Conservation (phyloP, 805 yeast genomes). For the Cyberlindnera amylophila region DNA sequence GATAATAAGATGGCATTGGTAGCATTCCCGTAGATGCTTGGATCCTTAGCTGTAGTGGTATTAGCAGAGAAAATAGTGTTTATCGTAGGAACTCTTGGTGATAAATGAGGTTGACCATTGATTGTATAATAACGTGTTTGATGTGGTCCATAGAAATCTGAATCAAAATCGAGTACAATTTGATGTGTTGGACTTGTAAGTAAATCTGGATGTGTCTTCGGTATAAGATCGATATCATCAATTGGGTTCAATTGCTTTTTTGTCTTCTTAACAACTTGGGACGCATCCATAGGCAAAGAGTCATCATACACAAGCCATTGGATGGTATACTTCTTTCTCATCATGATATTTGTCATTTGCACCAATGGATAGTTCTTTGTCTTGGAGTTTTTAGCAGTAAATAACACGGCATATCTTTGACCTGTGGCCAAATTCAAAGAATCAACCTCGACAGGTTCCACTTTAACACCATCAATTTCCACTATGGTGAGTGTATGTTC, state of each 20-base stretch:
- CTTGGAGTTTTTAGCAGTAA: slow-evolving; percentile 46
- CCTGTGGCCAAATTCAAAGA: slow-evolving; percentile 63
- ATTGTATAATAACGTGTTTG: slow-evolving; percentile 70
- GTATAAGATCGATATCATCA: slow-evolving; percentile 34
- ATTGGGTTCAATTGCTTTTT: slow-evolving; percentile 24
- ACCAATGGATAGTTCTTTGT: slow-evolving; percentile 43
- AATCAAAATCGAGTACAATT: slow-evolving; percentile 46
- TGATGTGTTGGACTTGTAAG: slow-evolving; percentile 54
- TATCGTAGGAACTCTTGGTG: slow-evolving; percentile 70
- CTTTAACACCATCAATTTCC: slow-evolving; percentile 57
- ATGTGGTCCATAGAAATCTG: slow-evolving; percentile 58
- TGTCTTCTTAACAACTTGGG: slow-evolving; percentile 31
- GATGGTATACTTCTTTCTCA: slow-evolving; percentile 61
- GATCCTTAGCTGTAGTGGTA: slow-evolving; percentile 40
- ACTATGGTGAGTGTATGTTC: slow-evolving; percentile 50
- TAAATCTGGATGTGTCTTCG: slow-evolving; percentile 35
- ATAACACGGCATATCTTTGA: slow-evolving; percentile 66
- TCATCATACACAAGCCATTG: slow-evolving; percentile 52
- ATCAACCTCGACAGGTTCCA: slow-evolving; percentile 44
- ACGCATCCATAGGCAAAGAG: slow-evolving; percentile 36
- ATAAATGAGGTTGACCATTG: slow-evolving; percentile 57
- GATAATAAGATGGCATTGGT: slow-evolving; percentile 61
- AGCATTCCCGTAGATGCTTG: slow-evolving; percentile 65
- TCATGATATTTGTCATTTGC: slow-evolving; percentile 54
- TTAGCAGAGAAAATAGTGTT: slow-evolving; percentile 63